Percentiles rank a stretch among this genome's conserved stretches.
Conservation (phyloP, 257 asterid genomes). For the Knoxia roxburghii region DNA sequence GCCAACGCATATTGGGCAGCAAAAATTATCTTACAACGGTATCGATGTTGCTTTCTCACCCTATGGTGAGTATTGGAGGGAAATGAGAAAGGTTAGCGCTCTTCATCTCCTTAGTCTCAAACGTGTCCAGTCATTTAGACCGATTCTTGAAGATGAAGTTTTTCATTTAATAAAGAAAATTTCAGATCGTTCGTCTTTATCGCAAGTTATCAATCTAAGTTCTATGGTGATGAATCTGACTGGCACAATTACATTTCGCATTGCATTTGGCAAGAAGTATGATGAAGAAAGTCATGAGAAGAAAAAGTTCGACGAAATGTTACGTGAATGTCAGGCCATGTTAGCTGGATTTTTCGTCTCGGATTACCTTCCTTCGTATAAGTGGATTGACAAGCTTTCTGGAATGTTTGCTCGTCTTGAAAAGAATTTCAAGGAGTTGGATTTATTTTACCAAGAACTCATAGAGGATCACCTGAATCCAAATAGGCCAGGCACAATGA, state of each 20-base stretch:
- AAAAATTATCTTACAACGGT: slow-evolving; percentile 1
- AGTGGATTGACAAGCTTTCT: slow-evolving; percentile 22
- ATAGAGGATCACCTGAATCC: slow-evolving; percentile 30
- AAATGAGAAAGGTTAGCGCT: slow-evolving; percentile 17
- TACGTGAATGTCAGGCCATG: not conserved
- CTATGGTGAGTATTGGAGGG: slow-evolving; percentile 5
- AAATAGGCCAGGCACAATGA: not conserved
- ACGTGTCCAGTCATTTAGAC: not conserved
- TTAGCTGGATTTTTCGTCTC: not conserved
- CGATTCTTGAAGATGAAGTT: not conserved
- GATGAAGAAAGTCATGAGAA: not conserved
- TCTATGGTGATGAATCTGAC: not conserved
- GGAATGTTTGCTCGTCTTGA: slow-evolving; percentile 37
- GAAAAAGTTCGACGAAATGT: not conserved
- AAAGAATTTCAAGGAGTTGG: slow-evolving; percentile 16
- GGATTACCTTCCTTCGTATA: not conserved
- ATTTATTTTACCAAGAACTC: slow-evolving; percentile 27
- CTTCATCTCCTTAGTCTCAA: slow-evolving; percentile 4
- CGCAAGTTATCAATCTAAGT: not conserved
- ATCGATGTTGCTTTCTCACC: not conserved
- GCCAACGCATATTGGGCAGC: not conserved
- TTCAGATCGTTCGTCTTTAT: not conserved
- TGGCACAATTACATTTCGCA: not conserved
- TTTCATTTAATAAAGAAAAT: not conserved
- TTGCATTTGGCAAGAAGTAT: slow-evolving; percentile 4